Conservation (phyloP, 176 grass and related monocot species). For the Oryza meridionalis region DNA sequence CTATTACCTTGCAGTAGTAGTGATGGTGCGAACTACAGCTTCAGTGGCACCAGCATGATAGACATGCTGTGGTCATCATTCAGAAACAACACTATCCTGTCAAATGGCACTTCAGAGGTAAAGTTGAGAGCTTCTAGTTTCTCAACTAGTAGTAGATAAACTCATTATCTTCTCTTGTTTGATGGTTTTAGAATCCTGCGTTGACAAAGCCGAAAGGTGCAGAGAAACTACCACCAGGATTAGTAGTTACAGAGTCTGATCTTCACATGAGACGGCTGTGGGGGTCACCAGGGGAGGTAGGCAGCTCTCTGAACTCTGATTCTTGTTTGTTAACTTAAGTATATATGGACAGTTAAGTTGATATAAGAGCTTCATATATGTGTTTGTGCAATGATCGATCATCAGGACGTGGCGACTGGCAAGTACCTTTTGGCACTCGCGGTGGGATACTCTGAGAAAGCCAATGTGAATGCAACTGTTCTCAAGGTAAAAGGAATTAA, state of each 20-base stretch:
- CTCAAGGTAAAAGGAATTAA: neutral
- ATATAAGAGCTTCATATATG: too few relatives aligned
- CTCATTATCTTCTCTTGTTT: neutral
- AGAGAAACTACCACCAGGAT: constrained; percentile 52
- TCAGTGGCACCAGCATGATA: neutral
- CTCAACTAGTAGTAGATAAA: neutral
- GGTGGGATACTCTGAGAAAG: neutral
- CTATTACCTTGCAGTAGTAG: neutral
- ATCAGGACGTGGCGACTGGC: neutral
- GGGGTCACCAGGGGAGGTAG: constrained; percentile 53
- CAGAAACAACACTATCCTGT: neutral
- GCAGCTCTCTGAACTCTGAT: neutral
- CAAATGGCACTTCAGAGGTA: constrained; percentile 41
- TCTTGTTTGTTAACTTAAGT: neutral
- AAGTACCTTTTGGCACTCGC: neutral
- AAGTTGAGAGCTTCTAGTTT: neutral
- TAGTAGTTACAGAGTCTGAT: constrained; percentile 46
- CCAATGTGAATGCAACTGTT: neutral
- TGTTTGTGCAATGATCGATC: neutral
- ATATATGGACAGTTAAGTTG: too few relatives aligned
- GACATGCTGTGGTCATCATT: neutral
- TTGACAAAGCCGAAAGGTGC: constrained; percentile 38
- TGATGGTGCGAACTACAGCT: neutral
- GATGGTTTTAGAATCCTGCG: neutral
- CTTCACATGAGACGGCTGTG: constrained; percentile 56